Percentiles rank a stretch among this genome's conserved stretches.
Evolutionary conservation across 805 yeast genomes (phyloP).

Genomic region (Saccharomycopsis olivae): DNA sequence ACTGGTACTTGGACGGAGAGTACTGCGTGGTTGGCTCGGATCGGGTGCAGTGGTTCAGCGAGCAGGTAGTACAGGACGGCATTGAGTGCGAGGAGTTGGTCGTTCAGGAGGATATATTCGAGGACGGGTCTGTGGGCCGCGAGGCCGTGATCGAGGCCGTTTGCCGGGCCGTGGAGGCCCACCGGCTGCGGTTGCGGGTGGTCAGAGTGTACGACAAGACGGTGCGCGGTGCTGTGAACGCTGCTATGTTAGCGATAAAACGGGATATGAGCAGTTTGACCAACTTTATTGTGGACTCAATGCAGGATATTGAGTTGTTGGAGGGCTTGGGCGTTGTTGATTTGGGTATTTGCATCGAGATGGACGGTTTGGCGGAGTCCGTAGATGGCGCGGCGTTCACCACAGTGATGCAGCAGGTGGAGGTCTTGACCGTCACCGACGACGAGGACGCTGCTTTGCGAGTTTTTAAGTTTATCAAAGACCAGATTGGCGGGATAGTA

Average conservation of each 20-base stretch:
- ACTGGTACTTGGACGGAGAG: no score
- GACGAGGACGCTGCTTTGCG: slow-evolving; percentile 28
- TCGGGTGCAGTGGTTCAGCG: no score
- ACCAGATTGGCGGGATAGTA: neutral
- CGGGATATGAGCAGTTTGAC: slow-evolving; percentile 16
- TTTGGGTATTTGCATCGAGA: neutral
- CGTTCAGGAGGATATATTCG: slow-evolving; percentile 26
- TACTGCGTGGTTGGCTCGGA: no score
- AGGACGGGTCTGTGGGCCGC: slow-evolving; percentile 26
- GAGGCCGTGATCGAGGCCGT: slow-evolving; percentile 25
- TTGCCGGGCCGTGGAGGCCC: slow-evolving; percentile 19
- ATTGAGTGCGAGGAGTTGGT: slow-evolving; percentile 9
- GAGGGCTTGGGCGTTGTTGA: neutral
- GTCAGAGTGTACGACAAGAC: slow-evolving; percentile 15
- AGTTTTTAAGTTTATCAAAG: slow-evolving; percentile 26
- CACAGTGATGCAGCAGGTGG: no score
- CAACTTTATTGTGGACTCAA: slow-evolving; percentile 15
- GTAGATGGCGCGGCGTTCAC: no score
- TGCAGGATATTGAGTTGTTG: neutral
- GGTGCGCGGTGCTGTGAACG: slow-evolving; percentile 7
- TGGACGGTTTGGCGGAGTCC: slow-evolving; percentile 19
- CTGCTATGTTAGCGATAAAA: neutral
- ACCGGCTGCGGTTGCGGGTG: slow-evolving; percentile 10
- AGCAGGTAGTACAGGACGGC: no score
- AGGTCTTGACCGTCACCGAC: slow-evolving; percentile 26